Evolutionary conservation across 257 asterid genomes (phyloP).

Genomic region (Thymus quinquecostatus): DNA sequence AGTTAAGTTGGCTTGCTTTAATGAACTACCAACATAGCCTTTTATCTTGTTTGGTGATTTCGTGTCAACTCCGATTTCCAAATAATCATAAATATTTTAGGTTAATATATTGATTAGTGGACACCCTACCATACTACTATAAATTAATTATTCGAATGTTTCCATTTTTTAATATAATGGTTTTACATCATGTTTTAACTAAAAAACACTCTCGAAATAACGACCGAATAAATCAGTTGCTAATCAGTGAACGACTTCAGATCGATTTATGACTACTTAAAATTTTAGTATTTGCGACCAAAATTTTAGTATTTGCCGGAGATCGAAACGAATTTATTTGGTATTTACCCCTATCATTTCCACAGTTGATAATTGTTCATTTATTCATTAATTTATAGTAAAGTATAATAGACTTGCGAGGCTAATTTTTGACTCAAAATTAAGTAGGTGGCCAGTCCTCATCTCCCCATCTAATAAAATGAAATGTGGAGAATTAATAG

Average conservation of each 20-base stretch:
- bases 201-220: too few relatives aligned
- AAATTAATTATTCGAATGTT: not conserved
- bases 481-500: not conserved
- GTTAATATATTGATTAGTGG: not conserved
- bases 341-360: not conserved
- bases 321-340: not conserved
- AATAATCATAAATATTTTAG: not conserved
- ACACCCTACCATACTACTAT: not conserved
- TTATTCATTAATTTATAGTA: not conserved
- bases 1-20: conserved; percentile 18
- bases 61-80: not conserved
- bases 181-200: too few relatives aligned
- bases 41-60: not conserved
- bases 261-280: too few relatives aligned
- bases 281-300: too few relatives aligned
- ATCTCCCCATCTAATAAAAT: not conserved
- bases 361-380: not conserved
- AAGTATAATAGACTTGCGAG: not conserved
- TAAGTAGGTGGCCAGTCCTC: conserved; percentile 27
- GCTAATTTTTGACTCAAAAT: conserved; percentile 9
- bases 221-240: too few relatives aligned
- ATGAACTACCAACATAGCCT: not conserved
- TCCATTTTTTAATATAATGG: too few relatives aligned
- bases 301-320: not conserved
- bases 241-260: too few relatives aligned